Evolutionary conservation across 495 filamentous ascomycete species (phyloP).

Genomic region (Talaromyces proteolyticus): DNA sequence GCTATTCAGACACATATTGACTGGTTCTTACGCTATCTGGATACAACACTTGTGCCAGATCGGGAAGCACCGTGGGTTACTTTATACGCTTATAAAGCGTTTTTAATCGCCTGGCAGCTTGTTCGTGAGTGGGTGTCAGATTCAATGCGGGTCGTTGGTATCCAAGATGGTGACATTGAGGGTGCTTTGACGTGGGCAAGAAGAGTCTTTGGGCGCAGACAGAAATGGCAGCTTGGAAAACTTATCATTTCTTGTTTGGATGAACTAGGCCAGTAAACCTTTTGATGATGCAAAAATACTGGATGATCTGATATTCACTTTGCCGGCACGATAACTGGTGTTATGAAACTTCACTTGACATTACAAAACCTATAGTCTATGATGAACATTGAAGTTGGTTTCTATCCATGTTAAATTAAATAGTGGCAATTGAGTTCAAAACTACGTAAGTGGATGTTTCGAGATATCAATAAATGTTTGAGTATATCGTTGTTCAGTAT

Average conservation of each 20-base stretch:
- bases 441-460: no score
- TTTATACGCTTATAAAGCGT: constrained; percentile 32
- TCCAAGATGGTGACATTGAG: constrained; percentile 21
- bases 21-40: constrained; percentile 32
- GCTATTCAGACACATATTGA: constrained; percentile 27
- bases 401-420: no score
- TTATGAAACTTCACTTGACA: no score
- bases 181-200: constrained; percentile 26
- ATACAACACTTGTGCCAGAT: constrained; percentile 9
- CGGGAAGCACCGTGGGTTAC: constrained; percentile 27
- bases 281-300: no score
- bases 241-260: constrained; percentile 25
- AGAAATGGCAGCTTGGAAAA: constrained; percentile 19
- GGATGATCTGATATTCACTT: no score
- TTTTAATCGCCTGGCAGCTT: constrained; percentile 33
- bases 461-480: no score
- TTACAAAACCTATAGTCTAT: no score
- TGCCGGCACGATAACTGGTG: no score
- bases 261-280: no score
- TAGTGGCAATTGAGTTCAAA: no score
- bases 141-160: constrained; percentile 21
- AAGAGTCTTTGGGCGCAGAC: constrained; percentile 19
- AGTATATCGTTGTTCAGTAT: no score
- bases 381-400: no score
- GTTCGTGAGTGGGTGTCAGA: constrained; percentile 15